phyloP scores from a whole-genome alignment of 148 eudicot genomes.

The Camellia lanceoleosa region DNA sequence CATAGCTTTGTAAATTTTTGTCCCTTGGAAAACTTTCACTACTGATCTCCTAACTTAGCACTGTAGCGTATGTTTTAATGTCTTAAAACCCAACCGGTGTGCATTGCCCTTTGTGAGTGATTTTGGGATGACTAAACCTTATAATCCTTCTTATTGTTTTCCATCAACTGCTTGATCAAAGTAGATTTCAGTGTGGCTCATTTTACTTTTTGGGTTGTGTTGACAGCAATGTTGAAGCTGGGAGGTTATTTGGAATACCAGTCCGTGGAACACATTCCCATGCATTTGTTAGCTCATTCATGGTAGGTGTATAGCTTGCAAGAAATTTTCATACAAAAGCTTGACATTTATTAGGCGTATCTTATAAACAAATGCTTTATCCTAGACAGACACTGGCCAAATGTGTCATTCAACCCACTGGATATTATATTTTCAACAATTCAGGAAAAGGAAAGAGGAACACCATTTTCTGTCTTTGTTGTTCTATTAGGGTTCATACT shows the following conservation, averaged over 20 bases:
- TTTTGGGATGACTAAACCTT: not conserved
- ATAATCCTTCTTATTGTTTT: constrained; percentile 1
- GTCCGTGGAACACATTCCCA: constrained; percentile 95
- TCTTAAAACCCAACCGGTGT: not conserved
- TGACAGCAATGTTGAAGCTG: constrained; percentile 89
- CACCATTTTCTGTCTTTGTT: not conserved
- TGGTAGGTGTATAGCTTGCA: constrained; percentile 14
- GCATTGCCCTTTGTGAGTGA: not conserved
- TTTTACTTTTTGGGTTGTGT: constrained; percentile 11
- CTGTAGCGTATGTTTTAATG: not conserved
- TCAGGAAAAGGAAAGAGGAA: not conserved
- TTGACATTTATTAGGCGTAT: not conserved
- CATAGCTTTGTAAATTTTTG: too few species aligned
- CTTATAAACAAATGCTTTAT: not conserved
- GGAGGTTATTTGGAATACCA: constrained; percentile 90
- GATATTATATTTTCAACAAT: not conserved
- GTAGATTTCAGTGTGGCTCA: constrained; percentile 11
- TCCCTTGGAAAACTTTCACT: not conserved
- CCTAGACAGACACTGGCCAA: not conserved
- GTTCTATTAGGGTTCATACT: not conserved
- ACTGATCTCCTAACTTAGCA: not conserved
- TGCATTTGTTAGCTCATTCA: constrained; percentile 94
- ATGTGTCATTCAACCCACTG: not conserved
- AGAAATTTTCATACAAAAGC: not conserved
- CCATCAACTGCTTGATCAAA: not conserved